These are phyloP conservation scores for Xylaria multiplex DNA, from an alignment of 2,329 filamentous ascomycete species.

Conservation along the genomic window DNA sequence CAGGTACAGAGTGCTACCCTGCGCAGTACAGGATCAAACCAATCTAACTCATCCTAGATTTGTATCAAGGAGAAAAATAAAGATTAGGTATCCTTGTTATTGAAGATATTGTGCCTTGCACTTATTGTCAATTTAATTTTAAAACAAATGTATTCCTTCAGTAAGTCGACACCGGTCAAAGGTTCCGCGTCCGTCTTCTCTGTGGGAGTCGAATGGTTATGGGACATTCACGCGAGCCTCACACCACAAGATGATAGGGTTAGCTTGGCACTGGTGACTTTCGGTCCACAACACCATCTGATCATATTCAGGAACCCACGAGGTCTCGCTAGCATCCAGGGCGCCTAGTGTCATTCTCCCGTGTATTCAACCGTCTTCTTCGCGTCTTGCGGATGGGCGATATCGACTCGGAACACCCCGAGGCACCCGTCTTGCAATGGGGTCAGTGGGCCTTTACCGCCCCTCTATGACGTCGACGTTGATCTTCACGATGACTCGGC, in stretches of 20 bases:
- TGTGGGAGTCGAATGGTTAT: background rate
- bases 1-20: constrained; percentile 35
- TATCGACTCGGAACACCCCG: constrained; percentile 15
- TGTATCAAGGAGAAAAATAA: background rate
- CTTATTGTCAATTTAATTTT: background rate
- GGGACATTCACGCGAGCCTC: constrained; percentile 14
- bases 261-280: constrained; percentile 5
- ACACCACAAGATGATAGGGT: background rate
- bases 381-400: background rate
- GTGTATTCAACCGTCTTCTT: constrained; percentile 12
- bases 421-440: constrained; percentile 15
- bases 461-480: constrained; percentile 27
- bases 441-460: constrained; percentile 22
- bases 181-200: background rate
- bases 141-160: background rate
- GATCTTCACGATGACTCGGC: constrained; percentile 11
- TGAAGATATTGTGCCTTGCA: background rate
- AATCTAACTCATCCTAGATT: constrained; percentile 8
- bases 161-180: background rate
- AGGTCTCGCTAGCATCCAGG: constrained; percentile 11
- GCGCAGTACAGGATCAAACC: constrained; percentile 8
- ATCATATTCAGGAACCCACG: constrained; percentile 18
- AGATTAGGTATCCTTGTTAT: background rate
- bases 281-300: constrained; percentile 6
- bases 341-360: background rate